Evolutionary conservation across 768 basidiomycete genomes (phyloP), one percentile per base, ranked within the genome.

Genomic region (Psilocybe sp.): DNA sequence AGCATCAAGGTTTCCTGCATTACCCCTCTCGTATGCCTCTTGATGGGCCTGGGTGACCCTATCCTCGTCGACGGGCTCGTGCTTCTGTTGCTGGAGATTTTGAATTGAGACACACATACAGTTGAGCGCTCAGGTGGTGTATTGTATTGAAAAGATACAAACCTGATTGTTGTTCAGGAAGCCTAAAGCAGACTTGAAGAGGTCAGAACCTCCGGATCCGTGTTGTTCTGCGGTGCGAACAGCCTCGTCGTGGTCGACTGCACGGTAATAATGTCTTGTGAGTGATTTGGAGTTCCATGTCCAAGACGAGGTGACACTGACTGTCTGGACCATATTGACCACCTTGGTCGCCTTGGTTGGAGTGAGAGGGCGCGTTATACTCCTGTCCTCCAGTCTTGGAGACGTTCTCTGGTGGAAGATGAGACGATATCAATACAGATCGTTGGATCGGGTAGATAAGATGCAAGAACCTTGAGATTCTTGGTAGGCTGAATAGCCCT

Each of bases 41-140:
- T 79, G 64, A 62, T 92, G 87, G 9, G 85, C 81, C 15, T 70
- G 57, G 34, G 75, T 73, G 23, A 88, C 81, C 14, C 73, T 71
- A 11, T 83, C 75, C 59, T 91, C 89, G 60, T 92, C 78, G 20
- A 91, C 54, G 34, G 87, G 84, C 20, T 79, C 69, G 5, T 72
- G 62, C 46, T 87, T 85, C 43, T 79, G 65, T 14, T 67, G 56
- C 81, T 87, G 58, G 15, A 50, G 33, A n/a, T 4, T 9, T 18
- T 4, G 2, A 31, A 38, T 23, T 39, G 28, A 18, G 36, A 16
- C 39, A 7, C 16, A 7, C 16, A 47, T 8, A 9, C 20, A 11
- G 36, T 13, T 34, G 11, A 48, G 49, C 35, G 15, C 10, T n/a
- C 11, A 16, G 13, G 13, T 16, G 15, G 36, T 20, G 5, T 16